Percentiles rank a stretch among this genome's conserved stretches.
Conservation (phyloP, 2,329 filamentous ascomycete genomes). For the Cladosporium sp. region DNA sequence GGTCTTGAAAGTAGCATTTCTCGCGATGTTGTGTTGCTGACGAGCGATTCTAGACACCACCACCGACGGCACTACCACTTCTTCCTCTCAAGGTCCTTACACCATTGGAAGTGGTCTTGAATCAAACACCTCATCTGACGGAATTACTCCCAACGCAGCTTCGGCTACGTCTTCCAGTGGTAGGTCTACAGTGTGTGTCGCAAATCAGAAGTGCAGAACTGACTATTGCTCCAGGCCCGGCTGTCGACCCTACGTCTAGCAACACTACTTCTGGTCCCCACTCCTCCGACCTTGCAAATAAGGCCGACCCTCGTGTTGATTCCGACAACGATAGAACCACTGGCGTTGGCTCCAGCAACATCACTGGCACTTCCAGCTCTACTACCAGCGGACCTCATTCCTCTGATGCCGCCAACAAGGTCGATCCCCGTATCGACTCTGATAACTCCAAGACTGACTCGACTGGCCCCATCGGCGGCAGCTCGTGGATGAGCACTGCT, state of each 20-base stretch:
- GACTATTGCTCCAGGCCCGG: background rate
- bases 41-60: background rate
- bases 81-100: background rate
- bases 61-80: background rate
- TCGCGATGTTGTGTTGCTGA: background rate
- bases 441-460: background rate
- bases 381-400: background rate
- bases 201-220: background rate
- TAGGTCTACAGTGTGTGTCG: background rate
- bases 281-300: background rate
- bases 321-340: background rate
- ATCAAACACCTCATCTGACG: slow-evolving; percentile 5
- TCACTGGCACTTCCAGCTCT: background rate
- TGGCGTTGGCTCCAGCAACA: background rate
- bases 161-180: slow-evolving; percentile 2
- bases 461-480: slow-evolving; percentile 16
- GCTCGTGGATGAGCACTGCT: slow-evolving; percentile 19
- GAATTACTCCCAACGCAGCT: slow-evolving; percentile 1
- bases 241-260: slow-evolving; percentile 5
- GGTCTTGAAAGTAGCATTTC: background rate
- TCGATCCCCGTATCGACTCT: background rate
- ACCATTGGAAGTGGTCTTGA: slow-evolving; percentile 3
- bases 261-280: slow-evolving; percentile 7
- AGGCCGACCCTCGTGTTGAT: background rate
- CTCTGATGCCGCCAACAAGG: background rate